Conservation (phyloP, 768 basidiomycete genomes). For the Xerocomus brunneocitrinus region DNA sequence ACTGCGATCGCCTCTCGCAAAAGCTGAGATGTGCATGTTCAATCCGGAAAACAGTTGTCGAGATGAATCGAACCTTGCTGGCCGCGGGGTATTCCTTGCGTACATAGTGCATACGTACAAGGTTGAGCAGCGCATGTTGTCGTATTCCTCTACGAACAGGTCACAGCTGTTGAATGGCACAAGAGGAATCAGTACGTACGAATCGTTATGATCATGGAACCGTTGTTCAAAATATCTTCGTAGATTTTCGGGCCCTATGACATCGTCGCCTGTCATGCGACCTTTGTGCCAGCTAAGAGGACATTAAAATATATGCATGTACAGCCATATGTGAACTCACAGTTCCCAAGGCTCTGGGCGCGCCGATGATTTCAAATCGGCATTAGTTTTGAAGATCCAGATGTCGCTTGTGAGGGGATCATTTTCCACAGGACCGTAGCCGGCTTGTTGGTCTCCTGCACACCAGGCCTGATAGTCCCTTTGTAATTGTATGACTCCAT, state of each 20-base stretch:
- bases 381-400: conserved; percentile 55
- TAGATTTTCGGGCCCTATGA: conserved; percentile 63
- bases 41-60: neutral
- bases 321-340: conserved; percentile 36
- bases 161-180: neutral
- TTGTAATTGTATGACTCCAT: conserved; percentile 62
- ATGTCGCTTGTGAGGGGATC: conserved; percentile 48
- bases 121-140: conserved; percentile 73
- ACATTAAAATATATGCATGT: neutral
- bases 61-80: conserved; percentile 46
- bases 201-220: conserved; percentile 76
- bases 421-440: conserved; percentile 47
- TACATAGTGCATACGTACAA: conserved; percentile 74
- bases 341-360: conserved; percentile 53
- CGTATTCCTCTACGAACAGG: conserved; percentile 55
- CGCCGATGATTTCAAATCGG: conserved; percentile 65
- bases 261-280: conserved; percentile 62
- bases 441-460: conserved; percentile 41
- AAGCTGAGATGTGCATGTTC: conserved; percentile 39
- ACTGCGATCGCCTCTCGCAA: conserved; percentile 73
- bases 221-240: conserved; percentile 81
- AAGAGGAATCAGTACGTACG: conserved; percentile 44
- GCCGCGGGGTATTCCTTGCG: conserved; percentile 65
- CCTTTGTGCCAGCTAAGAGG: conserved; percentile 61
- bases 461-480: conserved; percentile 66